These are phyloP conservation scores for Eucalyptus erythrocorys DNA, from an alignment of 345 rosid species.

Conservation along the genomic window DNA sequence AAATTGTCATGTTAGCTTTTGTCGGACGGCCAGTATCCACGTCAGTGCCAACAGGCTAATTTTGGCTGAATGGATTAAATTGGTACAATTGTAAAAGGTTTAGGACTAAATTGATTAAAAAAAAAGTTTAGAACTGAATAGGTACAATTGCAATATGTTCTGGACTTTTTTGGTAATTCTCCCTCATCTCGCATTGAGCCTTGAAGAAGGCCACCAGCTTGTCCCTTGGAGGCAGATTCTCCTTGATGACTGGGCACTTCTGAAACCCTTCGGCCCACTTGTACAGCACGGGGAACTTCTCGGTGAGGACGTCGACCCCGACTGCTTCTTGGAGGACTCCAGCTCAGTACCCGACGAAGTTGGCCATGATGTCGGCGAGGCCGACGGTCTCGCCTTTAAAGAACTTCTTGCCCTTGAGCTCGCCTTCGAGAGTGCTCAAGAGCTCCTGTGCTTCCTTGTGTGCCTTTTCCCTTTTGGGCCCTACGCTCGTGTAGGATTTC, in stretches of 20 bases:
- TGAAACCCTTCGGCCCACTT: neutral
- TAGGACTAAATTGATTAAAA: too few relatives aligned
- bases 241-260: neutral
- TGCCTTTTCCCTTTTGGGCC: neutral
- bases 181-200: neutral
- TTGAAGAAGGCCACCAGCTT: neutral
- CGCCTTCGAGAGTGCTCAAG: too few relatives aligned
- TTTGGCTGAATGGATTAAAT: too few relatives aligned
- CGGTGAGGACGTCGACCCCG: neutral
- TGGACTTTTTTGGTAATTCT: too few relatives aligned
- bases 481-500: neutral
- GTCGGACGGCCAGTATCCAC: too few relatives aligned
- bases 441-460: neutral
- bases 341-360: neutral
- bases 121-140: too few relatives aligned
- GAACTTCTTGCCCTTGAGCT: too few relatives aligned
- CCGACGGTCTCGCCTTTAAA: neutral
- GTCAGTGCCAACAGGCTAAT: too few relatives aligned
- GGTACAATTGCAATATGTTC: too few relatives aligned
- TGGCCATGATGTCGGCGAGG: neutral
- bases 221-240: constrained; percentile 1
- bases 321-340: neutral
- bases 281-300: neutral
- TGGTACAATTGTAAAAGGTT: too few relatives aligned
- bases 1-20: too few relatives aligned